Evolutionary conservation across 2,329 filamentous ascomycete species (phyloP), one percentile per base, ranked within the genome.

Genomic region (Xylariaceae sp.): DNA sequence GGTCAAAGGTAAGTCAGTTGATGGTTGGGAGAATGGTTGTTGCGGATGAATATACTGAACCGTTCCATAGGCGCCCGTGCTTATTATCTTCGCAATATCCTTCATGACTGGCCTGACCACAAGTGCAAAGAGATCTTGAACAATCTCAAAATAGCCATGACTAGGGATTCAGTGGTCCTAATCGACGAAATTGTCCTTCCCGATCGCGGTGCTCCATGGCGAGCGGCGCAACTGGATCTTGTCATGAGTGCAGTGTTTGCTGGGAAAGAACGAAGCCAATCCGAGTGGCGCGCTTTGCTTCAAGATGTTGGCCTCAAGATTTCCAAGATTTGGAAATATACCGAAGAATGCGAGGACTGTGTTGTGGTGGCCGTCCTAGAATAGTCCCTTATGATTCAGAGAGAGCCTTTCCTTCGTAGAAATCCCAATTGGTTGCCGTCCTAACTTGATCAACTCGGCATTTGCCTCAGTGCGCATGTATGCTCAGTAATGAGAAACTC

Each of bases 11-110:
- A 51, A 26, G 23, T 4, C 9, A n/a, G n/a, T n/a, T n/a, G n/a
- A n/a, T n/a, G n/a, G n/a, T n/a, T n/a, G n/a, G n/a, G n/a, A n/a
- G n/a, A n/a, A n/a, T n/a, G n/a, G n/a, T n/a, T n/a, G n/a, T n/a
- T n/a, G n/a, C n/a, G n/a, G n/a, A n/a, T 21, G 40, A 29, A 19
- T 20, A 14, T 19, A 20, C 20, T 52, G 23, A 42, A 47, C 7
- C 20, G 20, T 21, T 14, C 44, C 10, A 20, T 2, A 67, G 58
- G 63, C 45, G 64, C 63, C 1, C 52, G 57, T 0, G 57, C 55
- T 6, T 65, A 65, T 16, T 67, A 67, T 32, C 7, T 67, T 5
- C 57, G 65, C 3, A 61, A 58, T 18, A 46, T 67, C 16, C 45
- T 65, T 1, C 59, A 64, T 16, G 45, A 64, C 19, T 65, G 49